phyloP scores from a whole-genome alignment of 2,329 filamentous ascomycete species.

The Fusarium brachygibbosum region DNA sequence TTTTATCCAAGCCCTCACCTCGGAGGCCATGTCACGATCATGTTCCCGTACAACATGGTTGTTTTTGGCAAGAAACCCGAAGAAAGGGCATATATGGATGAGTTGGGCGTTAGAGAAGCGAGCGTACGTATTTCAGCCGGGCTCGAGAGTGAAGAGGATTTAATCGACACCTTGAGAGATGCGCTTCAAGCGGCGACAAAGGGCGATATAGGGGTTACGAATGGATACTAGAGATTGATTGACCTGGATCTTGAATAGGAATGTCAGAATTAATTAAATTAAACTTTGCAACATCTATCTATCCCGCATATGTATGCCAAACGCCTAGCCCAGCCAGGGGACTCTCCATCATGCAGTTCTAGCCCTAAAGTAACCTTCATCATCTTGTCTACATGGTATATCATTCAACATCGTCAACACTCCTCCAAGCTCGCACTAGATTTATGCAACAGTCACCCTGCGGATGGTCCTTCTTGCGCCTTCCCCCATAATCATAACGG shows the following conservation, averaged over 20 bases:
- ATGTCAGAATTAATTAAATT: constrained; percentile 29
- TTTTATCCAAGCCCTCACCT: constrained; percentile 67
- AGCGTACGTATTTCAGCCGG: constrained; percentile 64
- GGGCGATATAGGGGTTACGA: constrained; percentile 21
- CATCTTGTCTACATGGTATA: constrained; percentile 43
- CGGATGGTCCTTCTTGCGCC: constrained; percentile 86
- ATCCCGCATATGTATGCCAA: constrained; percentile 42
- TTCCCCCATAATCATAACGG: constrained; percentile 84
- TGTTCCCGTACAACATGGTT: constrained; percentile 62
- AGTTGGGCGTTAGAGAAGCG: constrained; percentile 56
- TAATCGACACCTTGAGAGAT: constrained; percentile 57
- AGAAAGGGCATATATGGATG: constrained; percentile 54
- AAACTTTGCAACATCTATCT: constrained; percentile 31
- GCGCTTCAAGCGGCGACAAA: constrained; percentile 50
- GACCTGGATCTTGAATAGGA: not conserved
- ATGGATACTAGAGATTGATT: not conserved
- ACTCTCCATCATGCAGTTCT: constrained; percentile 27
- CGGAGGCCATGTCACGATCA: constrained; percentile 65
- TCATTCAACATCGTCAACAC: constrained; percentile 42
- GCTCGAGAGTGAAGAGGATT: constrained; percentile 59
- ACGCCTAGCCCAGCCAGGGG: constrained; percentile 43
- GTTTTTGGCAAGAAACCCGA: constrained; percentile 58
- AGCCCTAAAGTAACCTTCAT: constrained; percentile 20
- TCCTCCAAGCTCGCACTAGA: constrained; percentile 3
- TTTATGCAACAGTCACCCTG: constrained; percentile 68